These are phyloP conservation scores for Trametes cinnabarina DNA, from an alignment of 768 basidiomycete species.

Conservation along the genomic window DNA sequence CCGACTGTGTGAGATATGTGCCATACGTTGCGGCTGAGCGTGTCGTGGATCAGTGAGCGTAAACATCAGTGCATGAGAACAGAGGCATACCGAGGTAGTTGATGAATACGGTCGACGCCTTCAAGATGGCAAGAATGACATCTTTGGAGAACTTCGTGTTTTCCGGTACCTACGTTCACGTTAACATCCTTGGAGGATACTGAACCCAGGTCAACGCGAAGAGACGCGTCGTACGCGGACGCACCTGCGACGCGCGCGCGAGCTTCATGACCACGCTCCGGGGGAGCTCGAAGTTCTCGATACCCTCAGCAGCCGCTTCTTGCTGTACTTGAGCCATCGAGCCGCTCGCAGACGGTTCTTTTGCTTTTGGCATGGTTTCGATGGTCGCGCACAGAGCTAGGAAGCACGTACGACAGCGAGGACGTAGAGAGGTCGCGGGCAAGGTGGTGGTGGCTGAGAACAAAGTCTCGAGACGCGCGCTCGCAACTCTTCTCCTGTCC, in stretches of 20 bases:
- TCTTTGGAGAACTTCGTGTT: constrained; percentile 89
- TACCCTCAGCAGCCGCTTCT: constrained; percentile 76
- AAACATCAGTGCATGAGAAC: constrained; percentile 12
- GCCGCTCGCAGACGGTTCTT: constrained; percentile 52
- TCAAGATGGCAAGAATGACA: constrained; percentile 77
- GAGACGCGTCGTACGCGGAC: constrained; percentile 26
- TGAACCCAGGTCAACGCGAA: background rate
- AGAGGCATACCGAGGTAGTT: constrained; percentile 88
- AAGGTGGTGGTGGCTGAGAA: background rate
- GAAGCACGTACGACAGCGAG: background rate
- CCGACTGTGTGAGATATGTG: too few relatives aligned
- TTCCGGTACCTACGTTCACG: constrained; percentile 63
- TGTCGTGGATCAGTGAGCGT: background rate
- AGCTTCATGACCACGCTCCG: constrained; percentile 80
- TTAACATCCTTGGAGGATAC: background rate
- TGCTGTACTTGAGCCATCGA: constrained; percentile 78
- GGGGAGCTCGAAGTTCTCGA: constrained; percentile 88
- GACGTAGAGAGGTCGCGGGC: background rate
- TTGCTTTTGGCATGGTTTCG: constrained; percentile 59
- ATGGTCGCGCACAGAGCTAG: background rate
- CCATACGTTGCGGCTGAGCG: constrained; percentile 47
- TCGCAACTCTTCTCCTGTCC: background rate
- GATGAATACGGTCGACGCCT: constrained; percentile 93
- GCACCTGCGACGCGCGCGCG: constrained; percentile 72
- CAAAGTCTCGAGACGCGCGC: background rate